A percentile compares a stretch with the other conserved stretches of the same genome.
Evolutionary conservation across 2,329 filamentous ascomycete species (phyloP).

Genomic region (Leptographium radiaticola): DNA sequence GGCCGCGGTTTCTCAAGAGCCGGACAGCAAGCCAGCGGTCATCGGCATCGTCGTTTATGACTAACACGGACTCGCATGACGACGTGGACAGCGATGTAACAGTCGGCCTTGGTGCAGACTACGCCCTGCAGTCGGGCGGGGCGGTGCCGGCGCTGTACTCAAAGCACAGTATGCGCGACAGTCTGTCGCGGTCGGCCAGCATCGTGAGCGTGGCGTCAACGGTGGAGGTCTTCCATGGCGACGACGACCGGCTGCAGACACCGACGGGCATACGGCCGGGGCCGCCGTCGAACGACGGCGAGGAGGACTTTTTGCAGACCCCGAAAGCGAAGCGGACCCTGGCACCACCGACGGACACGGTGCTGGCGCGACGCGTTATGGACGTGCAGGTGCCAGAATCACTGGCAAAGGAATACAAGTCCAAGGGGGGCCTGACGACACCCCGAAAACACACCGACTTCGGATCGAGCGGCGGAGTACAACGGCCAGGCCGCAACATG

Average conservation of each 20-base stretch:
- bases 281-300: slow-evolving; percentile 20
- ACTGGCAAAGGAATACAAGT: slow-evolving; percentile 72
- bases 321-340: slow-evolving; percentile 45
- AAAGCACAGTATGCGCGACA: slow-evolving; percentile 32
- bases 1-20: slow-evolving; percentile 45
- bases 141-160: slow-evolving; percentile 46
- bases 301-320: slow-evolving; percentile 47
- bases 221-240: slow-evolving; percentile 40
- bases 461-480: slow-evolving; percentile 24
- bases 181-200: slow-evolving; percentile 65
- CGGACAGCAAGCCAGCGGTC: slow-evolving; percentile 45
- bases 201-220: slow-evolving; percentile 82
- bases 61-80: slow-evolving; percentile 38
- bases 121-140: slow-evolving; percentile 70
- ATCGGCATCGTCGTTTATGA: slow-evolving; percentile 45
- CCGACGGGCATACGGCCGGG: slow-evolving; percentile 34
- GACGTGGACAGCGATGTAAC: slow-evolving; percentile 64
- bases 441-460: slow-evolving; percentile 39
- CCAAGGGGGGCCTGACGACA: slow-evolving; percentile 53
- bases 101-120: slow-evolving; percentile 56
- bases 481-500: slow-evolving; percentile 40
- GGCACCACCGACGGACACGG: slow-evolving; percentile 68
- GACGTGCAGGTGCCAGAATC: slow-evolving; percentile 87
- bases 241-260: slow-evolving; percentile 37
- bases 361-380: slow-evolving; percentile 75